Evolutionary conservation across 2,329 filamentous ascomycete species (phyloP).

Genomic region (Aspergillus quadrilineatus): DNA sequence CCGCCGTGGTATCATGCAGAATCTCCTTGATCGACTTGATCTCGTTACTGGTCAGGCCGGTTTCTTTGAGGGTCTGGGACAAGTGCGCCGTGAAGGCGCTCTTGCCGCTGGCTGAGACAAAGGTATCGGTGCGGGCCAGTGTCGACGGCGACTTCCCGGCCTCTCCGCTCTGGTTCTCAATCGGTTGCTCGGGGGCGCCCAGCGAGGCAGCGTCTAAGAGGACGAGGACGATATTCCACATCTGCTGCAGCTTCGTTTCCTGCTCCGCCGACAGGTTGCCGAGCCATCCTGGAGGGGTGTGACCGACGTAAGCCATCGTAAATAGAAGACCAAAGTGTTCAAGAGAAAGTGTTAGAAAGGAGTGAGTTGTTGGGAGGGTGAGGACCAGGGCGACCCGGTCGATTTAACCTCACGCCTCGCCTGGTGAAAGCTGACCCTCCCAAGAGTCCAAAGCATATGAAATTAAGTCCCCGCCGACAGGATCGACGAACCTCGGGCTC

Average conservation of each 20-base stretch:
- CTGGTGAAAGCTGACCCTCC: background rate
- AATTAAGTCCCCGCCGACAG: conserved; percentile 10
- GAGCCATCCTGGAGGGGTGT: conserved; percentile 60
- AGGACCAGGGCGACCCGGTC: background rate
- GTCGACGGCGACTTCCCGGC: conserved; percentile 44
- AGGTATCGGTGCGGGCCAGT: conserved; percentile 35
- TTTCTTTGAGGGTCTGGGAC: conserved; percentile 19
- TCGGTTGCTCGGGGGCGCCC: conserved; percentile 7
- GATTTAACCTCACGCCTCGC: background rate
- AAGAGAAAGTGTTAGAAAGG: background rate
- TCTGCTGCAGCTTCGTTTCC: conserved; percentile 78
- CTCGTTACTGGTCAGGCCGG: conserved; percentile 40
- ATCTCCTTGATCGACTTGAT: conserved; percentile 79
- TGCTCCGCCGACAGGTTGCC: conserved; percentile 83
- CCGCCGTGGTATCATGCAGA: conserved; percentile 69
- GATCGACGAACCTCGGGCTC: conserved; percentile 23
- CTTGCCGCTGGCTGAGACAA: conserved; percentile 65
- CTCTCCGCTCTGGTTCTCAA: conserved; percentile 56
- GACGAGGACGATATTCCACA: conserved; percentile 76
- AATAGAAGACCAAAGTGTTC: background rate
- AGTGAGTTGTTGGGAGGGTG: background rate
- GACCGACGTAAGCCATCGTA: conserved; percentile 16
- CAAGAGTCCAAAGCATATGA: conserved; percentile 18
- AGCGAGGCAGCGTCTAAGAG: conserved; percentile 56
- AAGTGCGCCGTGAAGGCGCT: conserved; percentile 24